Percentiles rank a stretch among this genome's conserved stretches.
Conservation (phyloP, 164 flowering plant species). For the Stephania cephalantha region DNA sequence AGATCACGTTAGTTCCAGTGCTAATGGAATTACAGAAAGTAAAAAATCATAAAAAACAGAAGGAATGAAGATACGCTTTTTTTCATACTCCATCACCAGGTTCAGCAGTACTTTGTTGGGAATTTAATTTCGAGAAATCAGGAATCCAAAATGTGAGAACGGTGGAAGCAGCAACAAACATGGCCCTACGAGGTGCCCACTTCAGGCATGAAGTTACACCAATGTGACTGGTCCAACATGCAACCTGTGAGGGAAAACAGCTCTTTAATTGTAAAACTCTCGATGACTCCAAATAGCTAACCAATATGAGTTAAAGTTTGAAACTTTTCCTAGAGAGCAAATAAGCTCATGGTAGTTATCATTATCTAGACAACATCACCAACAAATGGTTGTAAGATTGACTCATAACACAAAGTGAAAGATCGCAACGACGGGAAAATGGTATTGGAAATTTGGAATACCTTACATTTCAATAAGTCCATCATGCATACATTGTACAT, state of each 20-base stretch:
- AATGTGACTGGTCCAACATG: conserved; percentile 70
- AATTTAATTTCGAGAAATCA: conserved; percentile 25
- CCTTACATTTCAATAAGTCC: not conserved
- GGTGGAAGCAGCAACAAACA: conserved; percentile 87
- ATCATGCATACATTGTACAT: not conserved
- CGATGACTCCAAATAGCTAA: not conserved
- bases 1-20: not conserved
- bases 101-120: conserved; percentile 20
- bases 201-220: conserved; percentile 77
- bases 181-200: conserved; percentile 96
- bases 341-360: not conserved
- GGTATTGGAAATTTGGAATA: not conserved
- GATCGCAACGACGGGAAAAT: not conserved
- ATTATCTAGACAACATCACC: not conserved
- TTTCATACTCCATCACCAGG: conserved; percentile 22
- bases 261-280: not conserved
- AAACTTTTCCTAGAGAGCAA: not conserved
- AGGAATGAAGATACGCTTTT: not conserved
- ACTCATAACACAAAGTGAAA: not conserved
- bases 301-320: not conserved
- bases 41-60: not conserved
- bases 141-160: conserved; percentile 94
- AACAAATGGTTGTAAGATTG: not conserved
- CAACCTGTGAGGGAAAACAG: conserved; percentile 42
- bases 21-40: not conserved